Percentiles rank a stretch among this genome's conserved stretches.
Evolutionary conservation across 768 basidiomycete species (phyloP).

Genomic region (Lentinula guzmanii): DNA sequence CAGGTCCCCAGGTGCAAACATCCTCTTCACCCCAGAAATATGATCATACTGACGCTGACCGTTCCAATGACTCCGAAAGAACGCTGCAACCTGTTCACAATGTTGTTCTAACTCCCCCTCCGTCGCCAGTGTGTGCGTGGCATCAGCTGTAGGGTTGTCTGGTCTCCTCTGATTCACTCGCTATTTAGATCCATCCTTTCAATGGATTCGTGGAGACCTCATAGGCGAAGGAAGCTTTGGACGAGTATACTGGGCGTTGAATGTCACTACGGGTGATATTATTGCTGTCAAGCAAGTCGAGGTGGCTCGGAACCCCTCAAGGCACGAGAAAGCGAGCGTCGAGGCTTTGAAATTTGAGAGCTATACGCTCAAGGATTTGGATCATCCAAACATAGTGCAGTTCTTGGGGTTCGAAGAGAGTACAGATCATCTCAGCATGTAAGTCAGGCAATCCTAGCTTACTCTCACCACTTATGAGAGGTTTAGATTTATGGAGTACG

Average conservation of each 20-base stretch:
- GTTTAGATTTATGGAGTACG: conserved; percentile 87
- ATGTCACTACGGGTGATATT: conserved; percentile 86
- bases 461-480: not conserved
- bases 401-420: conserved; percentile 88
- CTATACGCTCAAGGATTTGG: conserved; percentile 78
- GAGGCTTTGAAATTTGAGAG: conserved; percentile 84
- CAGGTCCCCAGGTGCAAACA: not conserved
- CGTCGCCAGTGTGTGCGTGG: not conserved
- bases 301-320: conserved; percentile 65
- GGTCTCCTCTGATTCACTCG: not conserved
- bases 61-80: not conserved
- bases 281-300: conserved; percentile 98
- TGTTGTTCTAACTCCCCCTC: not conserved
- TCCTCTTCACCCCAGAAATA: not conserved
- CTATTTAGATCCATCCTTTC: conserved; percentile 46
- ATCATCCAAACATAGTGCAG: conserved; percentile 88
- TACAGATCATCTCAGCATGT: conserved; percentile 73
- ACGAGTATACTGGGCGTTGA: conserved; percentile 85
- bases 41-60: not conserved
- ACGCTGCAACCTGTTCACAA: not conserved
- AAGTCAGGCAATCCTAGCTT: conserved; percentile 20
- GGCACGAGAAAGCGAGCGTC: conserved; percentile 60
- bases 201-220: conserved; percentile 90
- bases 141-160: not conserved
- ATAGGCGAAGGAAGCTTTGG: conserved; percentile 95